A percentile compares a stretch with the other conserved stretches of the same genome.
phyloP scores from a whole-genome alignment of 768 basidiomycete genomes.

The Pleurotus citrinopileatus region DNA sequence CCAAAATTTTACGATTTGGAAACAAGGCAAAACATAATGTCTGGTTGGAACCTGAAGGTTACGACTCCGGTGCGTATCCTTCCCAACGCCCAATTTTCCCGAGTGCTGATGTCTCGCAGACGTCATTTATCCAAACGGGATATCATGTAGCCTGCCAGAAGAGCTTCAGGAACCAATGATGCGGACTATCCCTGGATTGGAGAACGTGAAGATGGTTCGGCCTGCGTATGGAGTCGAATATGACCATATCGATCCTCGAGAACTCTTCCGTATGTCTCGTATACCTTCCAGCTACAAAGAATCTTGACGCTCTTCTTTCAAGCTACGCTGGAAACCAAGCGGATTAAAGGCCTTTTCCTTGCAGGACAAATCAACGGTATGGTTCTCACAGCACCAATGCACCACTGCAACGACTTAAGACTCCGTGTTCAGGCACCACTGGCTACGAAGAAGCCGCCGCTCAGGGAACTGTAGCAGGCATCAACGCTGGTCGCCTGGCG shows the following conservation, averaged over 20 bases:
- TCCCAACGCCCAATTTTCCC: not conserved
- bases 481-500: conserved; percentile 80
- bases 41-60: conserved; percentile 93
- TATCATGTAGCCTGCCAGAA: conserved; percentile 85
- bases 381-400: too few species aligned
- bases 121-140: conserved; percentile 86
- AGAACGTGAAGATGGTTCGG: conserved; percentile 77
- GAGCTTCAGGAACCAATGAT: conserved; percentile 84
- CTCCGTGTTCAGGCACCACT: conserved; percentile 59
- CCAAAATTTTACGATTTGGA: conserved; percentile 79
- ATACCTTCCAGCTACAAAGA: not conserved
- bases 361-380: conserved; percentile 88
- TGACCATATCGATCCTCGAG: conserved; percentile 85
- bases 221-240: conserved; percentile 95
- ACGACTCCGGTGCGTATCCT: conserved; percentile 63
- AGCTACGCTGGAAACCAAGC: conserved; percentile 86
- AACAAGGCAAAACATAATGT: conserved; percentile 69
- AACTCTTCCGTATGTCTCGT: conserved; percentile 58
- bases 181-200: conserved; percentile 80
- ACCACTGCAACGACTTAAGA: not conserved
- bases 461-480: conserved; percentile 84
- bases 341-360: conserved; percentile 80
- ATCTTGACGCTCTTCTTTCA: not conserved
- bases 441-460: conserved; percentile 95
- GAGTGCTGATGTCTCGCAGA: conserved; percentile 36